phyloP scores from a whole-genome alignment of 2,329 filamentous ascomycete species.

The Fusarium mangiferae region DNA sequence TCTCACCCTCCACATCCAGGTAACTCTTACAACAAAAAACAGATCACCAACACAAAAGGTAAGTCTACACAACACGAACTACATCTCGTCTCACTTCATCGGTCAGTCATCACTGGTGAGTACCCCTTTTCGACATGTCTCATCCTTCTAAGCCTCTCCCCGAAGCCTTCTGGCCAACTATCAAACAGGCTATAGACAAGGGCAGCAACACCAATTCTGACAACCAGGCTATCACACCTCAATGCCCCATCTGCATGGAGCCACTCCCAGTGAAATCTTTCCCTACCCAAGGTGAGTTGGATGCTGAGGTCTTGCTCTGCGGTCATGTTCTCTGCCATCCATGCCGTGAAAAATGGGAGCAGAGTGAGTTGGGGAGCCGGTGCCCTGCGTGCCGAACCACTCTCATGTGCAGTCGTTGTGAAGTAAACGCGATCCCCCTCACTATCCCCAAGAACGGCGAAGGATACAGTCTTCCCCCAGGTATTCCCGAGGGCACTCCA shows the following conservation, averaged over 20 bases:
- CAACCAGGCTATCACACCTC: not conserved
- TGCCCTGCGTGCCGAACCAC: slow-evolving; percentile 31
- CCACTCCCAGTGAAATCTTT: slow-evolving; percentile 10
- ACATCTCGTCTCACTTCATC: not conserved
- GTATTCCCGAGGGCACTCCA: not conserved
- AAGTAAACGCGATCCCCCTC: not conserved
- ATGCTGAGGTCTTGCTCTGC: slow-evolving; percentile 29
- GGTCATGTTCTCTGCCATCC: slow-evolving; percentile 38
- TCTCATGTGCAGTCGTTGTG: slow-evolving; percentile 9
- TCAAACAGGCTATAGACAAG: not conserved
- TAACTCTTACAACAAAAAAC: not conserved
- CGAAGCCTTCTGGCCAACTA: slow-evolving; percentile 20
- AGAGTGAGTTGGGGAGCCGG: rapidly evolving
- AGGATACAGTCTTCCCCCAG: not conserved
- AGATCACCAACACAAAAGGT: not conserved
- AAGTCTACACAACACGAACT: not conserved
- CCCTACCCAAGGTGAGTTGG: not conserved
- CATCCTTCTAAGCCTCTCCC: not conserved
- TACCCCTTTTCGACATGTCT: not conserved
- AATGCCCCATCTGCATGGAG: slow-evolving; percentile 35
- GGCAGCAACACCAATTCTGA: not conserved
- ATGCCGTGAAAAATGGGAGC: slow-evolving; percentile 3
- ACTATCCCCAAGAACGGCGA: not conserved
- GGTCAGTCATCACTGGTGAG: not conserved
- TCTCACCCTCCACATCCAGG: not conserved